Conservation (phyloP, 192 early-diverging fungal genomes). For the Pilaira anomala region DNA sequence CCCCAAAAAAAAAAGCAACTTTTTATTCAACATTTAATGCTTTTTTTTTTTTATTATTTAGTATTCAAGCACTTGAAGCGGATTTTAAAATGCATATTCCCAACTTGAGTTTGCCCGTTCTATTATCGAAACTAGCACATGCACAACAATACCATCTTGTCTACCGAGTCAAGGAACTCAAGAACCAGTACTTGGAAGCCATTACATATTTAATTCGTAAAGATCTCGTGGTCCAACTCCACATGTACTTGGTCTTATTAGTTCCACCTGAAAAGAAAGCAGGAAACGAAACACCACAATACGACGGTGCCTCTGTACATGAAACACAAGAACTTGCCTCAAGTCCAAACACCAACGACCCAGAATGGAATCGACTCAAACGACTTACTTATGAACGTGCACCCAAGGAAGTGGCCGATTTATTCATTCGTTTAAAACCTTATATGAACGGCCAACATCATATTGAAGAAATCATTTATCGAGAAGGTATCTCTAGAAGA, state of each 20-base stretch:
- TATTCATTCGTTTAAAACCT: conserved; percentile 64
- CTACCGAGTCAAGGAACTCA: conserved; percentile 58
- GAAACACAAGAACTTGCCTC: conserved; percentile 4
- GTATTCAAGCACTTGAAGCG: conserved; percentile 31
- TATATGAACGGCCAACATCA: conserved; percentile 78
- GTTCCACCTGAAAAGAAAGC: conserved; percentile 50
- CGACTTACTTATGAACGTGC: conserved; percentile 51
- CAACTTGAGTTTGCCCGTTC: conserved; percentile 48
- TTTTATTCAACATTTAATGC: no score
- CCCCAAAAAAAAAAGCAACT: no score
- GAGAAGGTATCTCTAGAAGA: conserved; percentile 49
- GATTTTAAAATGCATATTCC: conserved; percentile 61
- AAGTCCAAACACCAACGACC: conserved; percentile 28
- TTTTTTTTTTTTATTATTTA: conserved; percentile 15
- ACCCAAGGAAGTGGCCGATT: conserved; percentile 46
- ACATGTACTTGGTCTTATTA: conserved; percentile 71
- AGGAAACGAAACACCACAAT: not conserved
- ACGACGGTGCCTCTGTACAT: not conserved
- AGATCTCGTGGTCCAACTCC: conserved; percentile 73
- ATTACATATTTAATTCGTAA: conserved; percentile 78
- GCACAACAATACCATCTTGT: conserved; percentile 54
- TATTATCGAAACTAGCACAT: conserved; percentile 55
- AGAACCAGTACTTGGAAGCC: conserved; percentile 76
- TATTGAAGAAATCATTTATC: conserved; percentile 76
- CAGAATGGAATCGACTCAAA: conserved; percentile 36